Evolutionary conservation across 371 early-diverging fungal species (phyloP), one percentile per base, ranked within the genome.

Genomic region (Nosema muscidifuracis): DNA sequence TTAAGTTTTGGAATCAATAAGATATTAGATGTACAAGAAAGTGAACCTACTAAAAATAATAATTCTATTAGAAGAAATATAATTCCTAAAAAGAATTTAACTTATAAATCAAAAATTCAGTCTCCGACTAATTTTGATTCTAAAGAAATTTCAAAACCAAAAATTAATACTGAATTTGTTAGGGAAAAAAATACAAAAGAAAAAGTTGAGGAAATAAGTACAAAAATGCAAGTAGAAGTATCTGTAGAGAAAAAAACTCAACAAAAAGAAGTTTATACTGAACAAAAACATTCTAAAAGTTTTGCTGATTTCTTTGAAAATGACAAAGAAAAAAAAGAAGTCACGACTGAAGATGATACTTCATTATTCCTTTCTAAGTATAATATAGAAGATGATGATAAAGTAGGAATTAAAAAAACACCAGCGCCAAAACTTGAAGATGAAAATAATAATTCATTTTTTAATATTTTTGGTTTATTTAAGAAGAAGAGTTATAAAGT

Each of bases 1-100:
- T 31, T 74, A 42, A 67, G 69, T 53, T 67, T 67, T 64, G 74
- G 74, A 38, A 66, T 74, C 26, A 58, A 38, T 16, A 74, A 74
- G 68, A 74, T 74, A 40, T 57, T 74, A 22, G 58, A 69, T 57
- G 62, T 67, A 28, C n/a, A 31, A 20, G 58, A 68, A 43, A 53
- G 34, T 31, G 55, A 53, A 9, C 67, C 36, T 0, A 20, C 34
- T 4, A 22, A 55, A 22, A 33, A n/a, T n/a, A n/a, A n/a, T n/a
- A n/a, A n/a, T n/a, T n/a, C n/a, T n/a, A n/a, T n/a, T n/a, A n/a
- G n/a, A n/a, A n/a, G n/a, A n/a, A n/a, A n/a, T n/a, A n/a, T n/a
- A n/a, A n/a, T n/a, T n/a, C n/a, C n/a, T n/a, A n/a, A n/a, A n/a
- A n/a, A n/a, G n/a, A n/a, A n/a, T n/a, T n/a, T n/a, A n/a, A n/a